Evolutionary conservation across 192 early-diverging fungal species (phyloP), one percentile per base, ranked within the genome.

Genomic region (Coemansia sp.): DNA sequence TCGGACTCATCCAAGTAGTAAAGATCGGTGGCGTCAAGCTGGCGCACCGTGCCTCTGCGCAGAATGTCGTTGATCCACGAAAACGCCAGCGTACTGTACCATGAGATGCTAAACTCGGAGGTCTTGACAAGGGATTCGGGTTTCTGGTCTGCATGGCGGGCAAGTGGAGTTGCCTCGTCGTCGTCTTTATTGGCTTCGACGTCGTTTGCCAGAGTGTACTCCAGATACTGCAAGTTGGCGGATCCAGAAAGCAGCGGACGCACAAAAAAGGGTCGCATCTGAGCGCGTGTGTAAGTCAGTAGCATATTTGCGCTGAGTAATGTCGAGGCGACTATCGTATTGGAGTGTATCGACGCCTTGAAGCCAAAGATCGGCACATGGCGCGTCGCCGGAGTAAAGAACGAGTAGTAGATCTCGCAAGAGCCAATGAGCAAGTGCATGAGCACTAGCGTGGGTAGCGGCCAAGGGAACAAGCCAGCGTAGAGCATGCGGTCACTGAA

Each of bases 61-160:
- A 93, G 70, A 19, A 92, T 54, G 12, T 81, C 64, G 70, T 84
- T 87, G 10, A 82, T 57, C 80, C 85, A 87, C 18, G 62, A 56
- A 60, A 87, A 90, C 17, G 71, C 64, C 55, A 70, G 64, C 8
- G 44, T 33, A 32, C 55, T 39, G 43, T 39, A 62, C 58, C 58
- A 56, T n/a, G 63, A 67, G 15, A 33, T 24, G 40, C 17, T 56
- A 46, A 29, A 55, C 40, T 77, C 74, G 21, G 62, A 52, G 5
- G 64, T 67, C n/a, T 63, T 54, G 1, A 56, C 55, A 14, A 69
- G 54, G 22, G 55, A 27, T 1, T 56, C 7, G 3, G 65, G 68
- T 58, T 42, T 32, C 17, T 46, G 33, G 4, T 53, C 33, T 22
- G 35, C 39, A 4, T 36, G 21, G 4, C 29, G 59, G 19, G 67